These are phyloP conservation scores for Eimeria praecox DNA, from an alignment of 169 alveolate genomes.

Conservation along the genomic window DNA sequence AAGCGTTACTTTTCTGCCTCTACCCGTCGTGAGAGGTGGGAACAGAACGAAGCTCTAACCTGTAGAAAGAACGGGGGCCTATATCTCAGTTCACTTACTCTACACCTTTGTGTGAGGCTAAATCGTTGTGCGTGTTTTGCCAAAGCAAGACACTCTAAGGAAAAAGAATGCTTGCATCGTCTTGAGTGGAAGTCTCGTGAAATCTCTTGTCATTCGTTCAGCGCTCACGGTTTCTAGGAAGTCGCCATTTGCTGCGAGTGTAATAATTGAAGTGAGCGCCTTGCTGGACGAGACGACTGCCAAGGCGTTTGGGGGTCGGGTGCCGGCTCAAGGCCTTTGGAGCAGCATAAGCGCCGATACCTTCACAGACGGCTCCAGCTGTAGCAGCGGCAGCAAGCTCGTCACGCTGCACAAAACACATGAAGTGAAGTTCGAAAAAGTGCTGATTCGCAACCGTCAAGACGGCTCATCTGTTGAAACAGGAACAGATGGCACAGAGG, in stretches of 20 bases:
- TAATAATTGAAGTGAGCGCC: constrained; percentile 18
- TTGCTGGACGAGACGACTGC: constrained; percentile 5
- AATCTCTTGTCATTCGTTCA: neutral
- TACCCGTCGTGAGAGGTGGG: constrained; percentile 29
- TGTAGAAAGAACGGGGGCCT: neutral
- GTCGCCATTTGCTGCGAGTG: constrained; percentile 1
- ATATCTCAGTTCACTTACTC: neutral
- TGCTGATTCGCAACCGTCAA: neutral
- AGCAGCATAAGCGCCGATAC: neutral
- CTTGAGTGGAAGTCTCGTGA: neutral
- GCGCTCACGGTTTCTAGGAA: constrained; percentile 12
- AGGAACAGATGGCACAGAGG: constrained; percentile 17
- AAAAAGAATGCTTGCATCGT: neutral
- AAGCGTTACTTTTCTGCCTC: constrained; percentile 3
- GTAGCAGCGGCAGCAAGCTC: neutral
- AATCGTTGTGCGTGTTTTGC: neutral
- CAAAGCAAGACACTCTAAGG: neutral
- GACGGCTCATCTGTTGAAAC: constrained; percentile 43
- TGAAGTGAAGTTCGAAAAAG: neutral
- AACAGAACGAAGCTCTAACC: neutral
- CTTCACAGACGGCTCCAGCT: constrained; percentile 3
- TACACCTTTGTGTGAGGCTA: neutral
- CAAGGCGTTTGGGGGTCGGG: constrained; percentile 1
- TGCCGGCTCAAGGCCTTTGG: constrained; percentile 42
- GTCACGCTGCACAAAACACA: neutral